phyloP scores from a whole-genome alignment of 2,329 filamentous ascomycete species.

The Diaporthe ampelina region DNA sequence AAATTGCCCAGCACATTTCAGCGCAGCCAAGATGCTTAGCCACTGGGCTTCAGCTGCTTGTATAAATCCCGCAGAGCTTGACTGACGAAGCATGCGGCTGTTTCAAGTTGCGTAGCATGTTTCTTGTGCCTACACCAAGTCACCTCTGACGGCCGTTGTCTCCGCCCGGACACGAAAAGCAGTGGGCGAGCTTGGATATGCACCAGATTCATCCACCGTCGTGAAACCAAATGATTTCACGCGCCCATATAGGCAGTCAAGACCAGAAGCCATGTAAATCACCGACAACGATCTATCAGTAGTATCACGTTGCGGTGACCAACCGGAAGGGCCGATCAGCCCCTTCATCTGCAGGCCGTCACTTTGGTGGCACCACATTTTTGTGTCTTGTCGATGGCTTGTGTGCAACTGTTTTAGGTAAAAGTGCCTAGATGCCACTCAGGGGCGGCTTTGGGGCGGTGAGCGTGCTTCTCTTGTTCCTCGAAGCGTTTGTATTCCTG shows the following conservation, averaged over 20 bases:
- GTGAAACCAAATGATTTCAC: neutral
- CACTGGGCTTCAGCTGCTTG: conserved; percentile 28
- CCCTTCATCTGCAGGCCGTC: neutral
- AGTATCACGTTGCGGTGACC: neutral
- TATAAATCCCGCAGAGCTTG: conserved; percentile 30
- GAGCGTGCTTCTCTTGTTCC: neutral
- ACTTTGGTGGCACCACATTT: neutral
- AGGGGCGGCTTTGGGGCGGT: neutral
- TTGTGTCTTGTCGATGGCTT: neutral
- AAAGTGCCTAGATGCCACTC: neutral
- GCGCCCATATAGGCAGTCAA: neutral
- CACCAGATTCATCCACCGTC: neutral
- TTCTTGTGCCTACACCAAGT: conserved; percentile 19
- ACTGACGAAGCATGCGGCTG: conserved; percentile 18
- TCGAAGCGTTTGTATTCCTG: neutral
- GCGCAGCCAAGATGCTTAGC: conserved; percentile 31
- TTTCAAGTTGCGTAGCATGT: conserved; percentile 18
- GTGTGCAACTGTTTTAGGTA: neutral
- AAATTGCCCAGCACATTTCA: conserved; percentile 17
- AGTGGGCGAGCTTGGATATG: neutral
- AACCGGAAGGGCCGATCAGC: conserved; percentile 1
- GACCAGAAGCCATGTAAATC: neutral
- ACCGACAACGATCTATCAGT: neutral
- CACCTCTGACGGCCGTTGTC: conserved; percentile 6
- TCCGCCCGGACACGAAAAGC: neutral